Evolutionary conservation across 176 grass and related monocot genomes (phyloP).

Genomic region (Oryza glaberrima): DNA sequence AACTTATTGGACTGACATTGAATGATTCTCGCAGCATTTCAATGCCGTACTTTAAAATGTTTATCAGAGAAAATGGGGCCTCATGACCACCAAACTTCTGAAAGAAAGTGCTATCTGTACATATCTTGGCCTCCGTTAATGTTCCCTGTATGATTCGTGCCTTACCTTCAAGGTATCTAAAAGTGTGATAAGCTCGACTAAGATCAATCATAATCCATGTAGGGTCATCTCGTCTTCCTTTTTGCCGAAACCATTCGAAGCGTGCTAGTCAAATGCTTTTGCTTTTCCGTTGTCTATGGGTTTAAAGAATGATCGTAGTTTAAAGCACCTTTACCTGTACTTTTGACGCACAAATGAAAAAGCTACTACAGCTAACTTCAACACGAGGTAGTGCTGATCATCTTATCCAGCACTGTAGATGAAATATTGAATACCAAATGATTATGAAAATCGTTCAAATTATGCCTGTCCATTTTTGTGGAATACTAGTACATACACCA

Average conservation of each 20-base stretch:
- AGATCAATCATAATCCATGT: neutral
- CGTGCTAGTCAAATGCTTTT: neutral
- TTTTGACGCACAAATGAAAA: slow-evolving; percentile 23
- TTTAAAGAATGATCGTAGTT: slow-evolving; percentile 29
- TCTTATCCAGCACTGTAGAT: neutral
- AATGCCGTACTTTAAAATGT: neutral
- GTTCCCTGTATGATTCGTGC: neutral
- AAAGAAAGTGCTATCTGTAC: neutral
- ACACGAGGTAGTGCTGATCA: neutral
- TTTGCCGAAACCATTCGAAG: neutral
- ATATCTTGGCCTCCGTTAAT: neutral
- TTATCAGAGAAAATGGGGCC: neutral
- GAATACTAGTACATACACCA: too few species aligned
- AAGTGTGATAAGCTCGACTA: slow-evolving; percentile 28
- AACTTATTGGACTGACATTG: neutral
- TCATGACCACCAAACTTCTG: slow-evolving; percentile 19
- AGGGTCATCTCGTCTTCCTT: neutral
- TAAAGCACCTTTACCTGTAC: slow-evolving; percentile 28
- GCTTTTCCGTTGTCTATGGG: slow-evolving; percentile 18
- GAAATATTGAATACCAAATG: neutral
- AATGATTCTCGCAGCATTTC: neutral
- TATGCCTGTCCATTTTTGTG: neutral
- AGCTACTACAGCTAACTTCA: neutral
- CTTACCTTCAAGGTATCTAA: neutral
- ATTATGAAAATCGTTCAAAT: neutral